A percentile compares a stretch with the other conserved stretches of the same genome.
phyloP scores from a whole-genome alignment of 176 grass and related monocot genomes.

The Urochloa ruziziensis region DNA sequence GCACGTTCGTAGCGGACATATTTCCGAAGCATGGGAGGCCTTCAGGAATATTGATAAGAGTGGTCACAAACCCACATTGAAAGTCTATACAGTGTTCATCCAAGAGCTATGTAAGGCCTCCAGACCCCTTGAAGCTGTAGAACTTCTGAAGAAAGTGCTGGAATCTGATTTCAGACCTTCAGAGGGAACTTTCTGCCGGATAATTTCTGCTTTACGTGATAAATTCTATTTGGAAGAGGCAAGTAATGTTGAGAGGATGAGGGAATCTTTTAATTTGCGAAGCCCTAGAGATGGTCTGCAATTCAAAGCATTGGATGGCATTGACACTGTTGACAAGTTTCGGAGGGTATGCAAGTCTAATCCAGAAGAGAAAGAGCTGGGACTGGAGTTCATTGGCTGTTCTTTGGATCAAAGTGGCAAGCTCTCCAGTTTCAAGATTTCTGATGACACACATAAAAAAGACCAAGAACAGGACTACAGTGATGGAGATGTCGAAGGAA shows the following conservation, averaged over 20 bases:
- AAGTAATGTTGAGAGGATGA: slow-evolving; percentile 41
- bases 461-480: slow-evolving; percentile 34
- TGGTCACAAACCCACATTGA: slow-evolving; percentile 48
- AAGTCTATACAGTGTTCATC: slow-evolving; percentile 80
- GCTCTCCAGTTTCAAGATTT: slow-evolving; percentile 19
- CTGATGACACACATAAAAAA: slow-evolving; percentile 18
- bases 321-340: neutral
- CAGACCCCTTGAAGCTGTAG: slow-evolving; percentile 55
- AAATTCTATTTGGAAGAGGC: slow-evolving; percentile 53
- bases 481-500: slow-evolving; percentile 48
- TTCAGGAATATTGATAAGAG: slow-evolving; percentile 57
- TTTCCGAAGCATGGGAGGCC: slow-evolving; percentile 65
- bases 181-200: slow-evolving; percentile 31
- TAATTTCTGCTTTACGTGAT: slow-evolving; percentile 54
- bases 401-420: slow-evolving; percentile 16
- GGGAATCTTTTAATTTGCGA: slow-evolving; percentile 30
- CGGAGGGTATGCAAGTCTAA: neutral
- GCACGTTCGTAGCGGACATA: slow-evolving; percentile 48
- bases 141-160: slow-evolving; percentile 68
- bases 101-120: slow-evolving; percentile 74
- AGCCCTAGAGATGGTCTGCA: slow-evolving; percentile 28
- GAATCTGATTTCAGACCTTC: slow-evolving; percentile 49
- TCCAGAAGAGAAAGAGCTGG: slow-evolving; percentile 22
- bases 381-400: neutral
- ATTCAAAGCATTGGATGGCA: slow-evolving; percentile 12